A percentile compares a stretch with the other conserved stretches of the same genome.
phyloP scores from a whole-genome alignment of 148 eudicot genomes.

The Camellia granthamiana region DNA sequence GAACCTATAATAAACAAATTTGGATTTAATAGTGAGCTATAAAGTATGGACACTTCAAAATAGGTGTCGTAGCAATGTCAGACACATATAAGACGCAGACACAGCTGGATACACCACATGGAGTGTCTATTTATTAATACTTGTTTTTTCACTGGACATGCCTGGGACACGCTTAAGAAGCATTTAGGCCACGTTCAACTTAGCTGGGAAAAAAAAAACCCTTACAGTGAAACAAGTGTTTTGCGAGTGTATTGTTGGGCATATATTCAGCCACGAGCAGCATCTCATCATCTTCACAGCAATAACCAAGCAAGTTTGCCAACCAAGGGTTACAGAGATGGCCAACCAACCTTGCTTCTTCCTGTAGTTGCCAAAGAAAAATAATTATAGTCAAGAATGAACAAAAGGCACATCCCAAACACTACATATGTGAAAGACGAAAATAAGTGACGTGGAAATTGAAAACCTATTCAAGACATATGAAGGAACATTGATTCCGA shows the following conservation, averaged over 20 bases:
- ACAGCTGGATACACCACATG: too few species aligned
- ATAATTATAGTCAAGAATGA: background rate
- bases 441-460: background rate
- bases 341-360: slow-evolving; percentile 65
- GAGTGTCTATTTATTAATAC: too few species aligned
- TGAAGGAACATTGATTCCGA: background rate
- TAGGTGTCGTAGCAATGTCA: too few species aligned
- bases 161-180: background rate
- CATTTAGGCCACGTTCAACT: background rate
- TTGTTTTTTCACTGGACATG: too few species aligned
- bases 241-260: slow-evolving; percentile 71
- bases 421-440: background rate
- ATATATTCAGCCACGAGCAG: slow-evolving; percentile 69
- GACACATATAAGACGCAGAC: too few species aligned
- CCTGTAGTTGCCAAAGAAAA: slow-evolving; percentile 36
- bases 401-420: too few species aligned
- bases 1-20: background rate
- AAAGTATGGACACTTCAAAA: too few species aligned
- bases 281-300: slow-evolving; percentile 69
- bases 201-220: background rate
- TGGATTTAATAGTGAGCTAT: too few species aligned
- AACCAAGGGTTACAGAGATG: slow-evolving; percentile 53
- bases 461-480: background rate
- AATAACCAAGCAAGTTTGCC: slow-evolving; percentile 70
- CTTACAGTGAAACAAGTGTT: slow-evolving; percentile 81